phyloP scores from a whole-genome alignment of 2,329 filamentous ascomycete species.

The Cyanodermella asteris region DNA sequence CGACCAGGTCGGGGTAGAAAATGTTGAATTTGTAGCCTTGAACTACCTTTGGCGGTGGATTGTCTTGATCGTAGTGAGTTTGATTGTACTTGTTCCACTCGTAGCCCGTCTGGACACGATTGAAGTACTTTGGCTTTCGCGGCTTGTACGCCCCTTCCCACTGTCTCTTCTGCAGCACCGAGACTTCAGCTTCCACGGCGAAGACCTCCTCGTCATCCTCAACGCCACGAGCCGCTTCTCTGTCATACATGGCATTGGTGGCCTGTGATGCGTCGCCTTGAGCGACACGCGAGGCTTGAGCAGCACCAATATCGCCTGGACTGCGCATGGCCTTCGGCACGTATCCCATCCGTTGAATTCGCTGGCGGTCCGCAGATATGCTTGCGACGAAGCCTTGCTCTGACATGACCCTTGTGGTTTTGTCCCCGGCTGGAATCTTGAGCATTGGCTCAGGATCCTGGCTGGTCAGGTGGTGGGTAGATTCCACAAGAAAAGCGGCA shows the following conservation, averaged over 20 bases:
- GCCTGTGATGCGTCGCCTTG: conserved; percentile 70
- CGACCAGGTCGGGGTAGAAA: conserved; percentile 92
- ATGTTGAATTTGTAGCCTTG: conserved; percentile 99
- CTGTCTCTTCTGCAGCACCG: conserved; percentile 39
- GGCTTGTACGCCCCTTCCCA: conserved; percentile 75
- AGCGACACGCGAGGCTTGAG: conserved; percentile 20
- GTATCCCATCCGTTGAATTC: conserved; percentile 42
- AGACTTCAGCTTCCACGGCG: conserved; percentile 63
- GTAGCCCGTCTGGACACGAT: conserved; percentile 95
- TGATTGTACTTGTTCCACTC: conserved; percentile 99
- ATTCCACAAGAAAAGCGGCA: background rate
- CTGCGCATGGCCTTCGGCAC: conserved; percentile 34
- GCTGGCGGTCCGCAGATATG: conserved; percentile 34
- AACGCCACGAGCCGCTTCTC: conserved; percentile 77
- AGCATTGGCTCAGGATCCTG: conserved; percentile 43
- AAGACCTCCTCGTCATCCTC: conserved; percentile 94
- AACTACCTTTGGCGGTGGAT: conserved; percentile 90
- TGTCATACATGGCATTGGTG: conserved; percentile 73
- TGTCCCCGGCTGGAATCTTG: conserved; percentile 42
- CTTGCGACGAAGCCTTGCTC: conserved; percentile 36
- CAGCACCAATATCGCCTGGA: conserved; percentile 13
- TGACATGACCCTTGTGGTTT: conserved; percentile 33
- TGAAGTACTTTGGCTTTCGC: conserved; percentile 90
- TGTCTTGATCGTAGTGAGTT: conserved; percentile 96
- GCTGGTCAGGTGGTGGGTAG: conserved; percentile 1